These are phyloP conservation scores for Microdochium trichocladiopsis DNA, from an alignment of 2,329 filamentous ascomycete genomes.

Conservation along the genomic window DNA sequence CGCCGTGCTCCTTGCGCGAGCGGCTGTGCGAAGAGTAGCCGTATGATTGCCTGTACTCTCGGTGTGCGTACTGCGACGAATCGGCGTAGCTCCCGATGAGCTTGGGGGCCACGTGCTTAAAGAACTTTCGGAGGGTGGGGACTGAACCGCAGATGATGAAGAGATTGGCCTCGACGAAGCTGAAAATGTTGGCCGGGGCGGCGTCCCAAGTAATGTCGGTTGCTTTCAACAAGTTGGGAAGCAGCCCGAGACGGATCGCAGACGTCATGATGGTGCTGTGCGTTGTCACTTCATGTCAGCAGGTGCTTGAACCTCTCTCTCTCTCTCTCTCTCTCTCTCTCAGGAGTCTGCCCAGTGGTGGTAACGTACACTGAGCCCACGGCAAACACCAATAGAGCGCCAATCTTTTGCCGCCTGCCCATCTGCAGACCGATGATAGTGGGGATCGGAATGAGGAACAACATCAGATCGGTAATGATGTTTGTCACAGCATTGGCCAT, in stretches of 20 bases:
- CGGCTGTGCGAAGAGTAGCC: no score
- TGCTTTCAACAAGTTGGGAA: conserved; percentile 4
- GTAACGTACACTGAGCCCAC: conserved; percentile 31
- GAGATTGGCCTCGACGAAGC: conserved; percentile 19
- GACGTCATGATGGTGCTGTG: conserved; percentile 5
- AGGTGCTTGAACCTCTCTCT: no score
- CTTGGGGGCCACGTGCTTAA: conserved; percentile 21
- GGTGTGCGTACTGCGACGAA: no score
- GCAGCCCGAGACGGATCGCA: conserved; percentile 2
- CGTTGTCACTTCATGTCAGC: no score
- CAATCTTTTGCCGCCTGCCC: conserved; percentile 33
- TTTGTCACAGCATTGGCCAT: conserved; percentile 28
- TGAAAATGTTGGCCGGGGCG: conserved; percentile 8
- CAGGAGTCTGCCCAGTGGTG: no score
- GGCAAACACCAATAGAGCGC: conserved; percentile 30
- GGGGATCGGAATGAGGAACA: conserved; percentile 33
- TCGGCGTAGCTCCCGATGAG: conserved; percentile 9
- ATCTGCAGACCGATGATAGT: conserved; percentile 33
- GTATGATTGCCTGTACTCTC: no score
- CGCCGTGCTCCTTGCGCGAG: no score
- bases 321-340: no score
- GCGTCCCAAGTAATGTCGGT: conserved; percentile 8
- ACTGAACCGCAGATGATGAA: conserved; percentile 22
- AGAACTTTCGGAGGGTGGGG: conserved; percentile 27
- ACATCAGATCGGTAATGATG: conserved; percentile 35